phyloP scores from a whole-genome alignment of 139 green algal species.

The Pleodorina starrii region DNA sequence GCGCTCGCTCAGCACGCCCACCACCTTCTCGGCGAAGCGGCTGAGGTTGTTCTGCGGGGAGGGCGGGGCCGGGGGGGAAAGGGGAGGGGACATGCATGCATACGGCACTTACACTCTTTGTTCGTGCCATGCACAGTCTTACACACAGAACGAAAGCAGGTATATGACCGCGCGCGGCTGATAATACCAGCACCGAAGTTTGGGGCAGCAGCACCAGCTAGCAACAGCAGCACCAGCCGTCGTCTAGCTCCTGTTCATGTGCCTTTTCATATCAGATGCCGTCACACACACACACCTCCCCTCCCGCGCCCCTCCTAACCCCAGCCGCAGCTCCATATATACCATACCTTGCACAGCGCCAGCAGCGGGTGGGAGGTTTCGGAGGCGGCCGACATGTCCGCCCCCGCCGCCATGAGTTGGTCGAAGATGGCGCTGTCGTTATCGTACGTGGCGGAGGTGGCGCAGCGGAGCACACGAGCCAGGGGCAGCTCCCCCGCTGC shows the following conservation, averaged over 20 bases:
- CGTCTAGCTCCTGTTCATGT: background rate
- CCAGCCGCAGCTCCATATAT: background rate
- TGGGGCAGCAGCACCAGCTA: background rate
- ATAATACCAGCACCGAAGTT: background rate
- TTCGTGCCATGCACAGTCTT: too few species aligned
- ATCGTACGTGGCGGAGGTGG: constrained; percentile 36
- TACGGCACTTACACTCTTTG: too few species aligned
- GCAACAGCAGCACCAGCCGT: background rate
- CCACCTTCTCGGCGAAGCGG: constrained; percentile 43
- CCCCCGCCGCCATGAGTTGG: constrained; percentile 24
- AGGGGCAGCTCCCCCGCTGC: constrained; percentile 40
- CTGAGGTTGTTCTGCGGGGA: constrained; percentile 31
- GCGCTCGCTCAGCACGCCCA: constrained; percentile 18
- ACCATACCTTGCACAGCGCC: constrained; percentile 48
- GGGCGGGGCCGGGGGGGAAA: too few species aligned
- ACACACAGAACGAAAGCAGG: too few species aligned
- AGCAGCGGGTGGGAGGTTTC: constrained; percentile 38
- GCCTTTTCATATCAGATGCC: too few species aligned
- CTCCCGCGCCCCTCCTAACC: background rate
- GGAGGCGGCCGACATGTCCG: background rate
- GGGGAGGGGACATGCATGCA: too few species aligned
- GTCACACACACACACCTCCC: too few species aligned
- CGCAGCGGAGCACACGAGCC: constrained; percentile 24
- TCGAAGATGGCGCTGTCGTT: constrained; percentile 41
- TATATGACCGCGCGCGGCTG: too few species aligned